These are phyloP conservation scores for Ramaria rubella DNA, from an alignment of 768 basidiomycete genomes.

Conservation along the genomic window DNA sequence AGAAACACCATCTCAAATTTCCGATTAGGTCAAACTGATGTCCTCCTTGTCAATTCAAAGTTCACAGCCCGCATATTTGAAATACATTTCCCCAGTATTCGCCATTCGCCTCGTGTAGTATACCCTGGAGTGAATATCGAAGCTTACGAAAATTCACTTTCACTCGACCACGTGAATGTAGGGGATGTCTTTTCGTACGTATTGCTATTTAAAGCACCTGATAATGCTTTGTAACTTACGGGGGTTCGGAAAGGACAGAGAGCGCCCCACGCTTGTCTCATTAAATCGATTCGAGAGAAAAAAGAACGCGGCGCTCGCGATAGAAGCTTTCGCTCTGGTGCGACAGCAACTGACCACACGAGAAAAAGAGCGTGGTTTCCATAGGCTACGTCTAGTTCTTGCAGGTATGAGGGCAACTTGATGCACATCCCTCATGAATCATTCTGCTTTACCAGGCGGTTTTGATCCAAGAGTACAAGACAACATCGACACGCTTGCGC, in stretches of 20 bases:
- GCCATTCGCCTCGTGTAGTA: conserved; percentile 62
- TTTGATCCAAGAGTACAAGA: conserved; percentile 86
- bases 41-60: conserved; percentile 84
- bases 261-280: conserved; percentile 71
- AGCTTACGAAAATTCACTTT: conserved; percentile 44
- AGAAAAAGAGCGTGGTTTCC: conserved; percentile 13
- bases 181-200: conserved; percentile 15
- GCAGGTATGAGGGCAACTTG: conserved; percentile 48
- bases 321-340: conserved; percentile 67
- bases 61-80: conserved; percentile 84
- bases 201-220: background rate
- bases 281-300: conserved; percentile 95
- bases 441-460: conserved; percentile 48
- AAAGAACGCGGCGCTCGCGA: conserved; percentile 82
- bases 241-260: conserved; percentile 32
- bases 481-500: conserved; percentile 58
- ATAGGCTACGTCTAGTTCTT: conserved; percentile 61
- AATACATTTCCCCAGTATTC: conserved; percentile 65
- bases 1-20: background rate
- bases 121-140: conserved; percentile 89
- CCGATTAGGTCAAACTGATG: conserved; percentile 72
- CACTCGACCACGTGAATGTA: conserved; percentile 6
- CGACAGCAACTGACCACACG: conserved; percentile 22
- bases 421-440: background rate
- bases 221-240: background rate